Evolutionary conservation across 2,329 filamentous ascomycete genomes (phyloP), one percentile per base, ranked within the genome.

Genomic region (Ilyonectria mors-panacis): DNA sequence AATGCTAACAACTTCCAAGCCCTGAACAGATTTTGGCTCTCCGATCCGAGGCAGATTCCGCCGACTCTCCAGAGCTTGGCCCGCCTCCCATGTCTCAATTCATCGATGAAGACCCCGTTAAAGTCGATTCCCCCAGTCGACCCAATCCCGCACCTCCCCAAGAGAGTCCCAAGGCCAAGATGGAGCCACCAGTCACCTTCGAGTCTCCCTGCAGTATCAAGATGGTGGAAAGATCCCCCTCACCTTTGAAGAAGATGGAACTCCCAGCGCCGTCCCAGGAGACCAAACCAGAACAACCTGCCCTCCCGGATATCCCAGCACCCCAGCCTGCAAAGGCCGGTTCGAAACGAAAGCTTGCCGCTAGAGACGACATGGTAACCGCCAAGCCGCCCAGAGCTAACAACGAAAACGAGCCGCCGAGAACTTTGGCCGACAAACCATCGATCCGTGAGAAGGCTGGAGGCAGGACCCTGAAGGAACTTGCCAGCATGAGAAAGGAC

Each of bases 21-120:
- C 84, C 85, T 23, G 88, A 90, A 8, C 88, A 93, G 73, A 89
- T 93, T 44, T 80, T 90, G 39, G 91, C 85, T n/a, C 82, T 91
- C 35, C 84, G 85, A 58, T 82, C 83, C 42, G 83, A 86, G 53
- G 84, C 78, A 50, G 81, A 84, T 56, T 83, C 84, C 37, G 84
- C 84, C 50, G 88, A 91, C 45, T 93, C 92, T 3, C 91, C 92
- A 6, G 91, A 94, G 63, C 85, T 94, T 50, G 92, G 91, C 0
- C 87, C 89, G 4, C 89, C 89, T 6, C 87, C 88, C 1, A 82
- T 88, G 50, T 90, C 88, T 9, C 84, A 86, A 63, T 88, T 86
- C 69, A 84, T 89, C n/a, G 85, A 89, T 39, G 84, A 86, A 59
- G 86, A 89, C 56, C 84, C 85, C 1, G 80, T 87, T 35, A 87